phyloP scores from a whole-genome alignment of 73 alveolate species.

The Breviolum minutum region DNA sequence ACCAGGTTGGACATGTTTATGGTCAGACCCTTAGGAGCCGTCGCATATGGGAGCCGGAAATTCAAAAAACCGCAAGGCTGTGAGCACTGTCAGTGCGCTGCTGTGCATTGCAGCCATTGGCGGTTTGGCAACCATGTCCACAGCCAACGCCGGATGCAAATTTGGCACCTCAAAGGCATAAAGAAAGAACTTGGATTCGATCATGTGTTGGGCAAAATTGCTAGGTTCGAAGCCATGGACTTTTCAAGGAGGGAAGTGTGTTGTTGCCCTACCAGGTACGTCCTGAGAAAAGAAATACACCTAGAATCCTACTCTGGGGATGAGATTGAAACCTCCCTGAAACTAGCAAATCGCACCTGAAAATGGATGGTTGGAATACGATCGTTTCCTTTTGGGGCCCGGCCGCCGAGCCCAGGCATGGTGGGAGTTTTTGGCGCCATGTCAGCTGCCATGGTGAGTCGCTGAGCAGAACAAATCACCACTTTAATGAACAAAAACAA shows the following conservation, averaged over 20 bases:
- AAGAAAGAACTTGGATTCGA: background rate
- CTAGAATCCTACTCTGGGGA: no score
- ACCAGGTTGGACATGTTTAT: background rate
- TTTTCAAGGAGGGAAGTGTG: no score
- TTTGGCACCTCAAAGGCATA: slow-evolving; percentile 23
- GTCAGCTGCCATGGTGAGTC: slow-evolving; percentile 66
- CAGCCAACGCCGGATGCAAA: slow-evolving; percentile 96
- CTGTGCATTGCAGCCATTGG: slow-evolving; percentile 96
- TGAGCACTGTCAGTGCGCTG: slow-evolving; percentile 78
- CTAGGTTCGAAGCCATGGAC: no score
- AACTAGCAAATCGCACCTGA: no score
- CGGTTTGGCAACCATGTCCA: slow-evolving; percentile 96
- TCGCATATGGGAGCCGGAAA: background rate
- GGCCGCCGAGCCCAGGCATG: slow-evolving; percentile 8
- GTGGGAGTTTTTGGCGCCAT: slow-evolving; percentile 86
- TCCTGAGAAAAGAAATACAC: no score
- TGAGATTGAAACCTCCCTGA: no score
- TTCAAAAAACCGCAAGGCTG: background rate
- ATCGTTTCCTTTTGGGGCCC: no score
- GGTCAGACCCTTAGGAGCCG: background rate
- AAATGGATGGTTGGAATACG: no score
- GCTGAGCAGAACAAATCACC: background rate
- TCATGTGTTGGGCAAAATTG: no score
- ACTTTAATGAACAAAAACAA: no score
- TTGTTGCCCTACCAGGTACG: no score